Evolutionary conservation across 2,329 filamentous ascomycete genomes (phyloP).

Genomic region (Trichoderma semiorbis): DNA sequence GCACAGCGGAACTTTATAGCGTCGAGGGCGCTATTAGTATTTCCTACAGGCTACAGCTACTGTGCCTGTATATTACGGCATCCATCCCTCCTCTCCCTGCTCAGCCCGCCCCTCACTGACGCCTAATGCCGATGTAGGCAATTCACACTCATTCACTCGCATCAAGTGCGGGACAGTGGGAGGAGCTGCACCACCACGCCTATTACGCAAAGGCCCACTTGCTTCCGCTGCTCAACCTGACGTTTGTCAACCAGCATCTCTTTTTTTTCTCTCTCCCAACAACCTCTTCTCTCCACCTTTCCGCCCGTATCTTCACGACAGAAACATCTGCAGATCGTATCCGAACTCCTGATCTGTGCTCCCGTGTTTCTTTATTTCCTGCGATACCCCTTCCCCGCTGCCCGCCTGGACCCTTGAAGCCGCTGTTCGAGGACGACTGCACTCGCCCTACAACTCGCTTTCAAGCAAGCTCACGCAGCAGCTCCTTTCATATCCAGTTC

Average conservation of each 20-base stretch:
- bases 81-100: not conserved
- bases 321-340: not conserved
- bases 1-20: not conserved
- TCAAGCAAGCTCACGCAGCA: conserved; percentile 12
- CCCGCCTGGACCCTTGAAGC: conserved; percentile 24
- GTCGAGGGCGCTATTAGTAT: not conserved
- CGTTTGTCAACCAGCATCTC: conserved; percentile 31
- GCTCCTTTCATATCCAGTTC: not conserved
- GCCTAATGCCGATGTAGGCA: conserved; percentile 6
- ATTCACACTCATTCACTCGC: conserved; percentile 9
- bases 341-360: conserved; percentile 17
- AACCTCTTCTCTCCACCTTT: conserved; percentile 18
- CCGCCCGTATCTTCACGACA: conserved; percentile 13
- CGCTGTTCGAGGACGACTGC: conserved; percentile 41
- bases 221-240: conserved; percentile 34
- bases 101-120: conserved; percentile 6
- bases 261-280: conserved; percentile 22
- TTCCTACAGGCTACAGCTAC: not conserved
- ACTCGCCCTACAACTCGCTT: conserved; percentile 35
- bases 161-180: conserved; percentile 20
- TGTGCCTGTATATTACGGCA: not conserved
- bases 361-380: conserved; percentile 19
- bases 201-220: conserved; percentile 41
- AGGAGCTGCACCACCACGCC: conserved; percentile 21
- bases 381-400: conserved; percentile 17